Conservation (phyloP, 768 basidiomycete species). For the Antrodiella citrinella region DNA sequence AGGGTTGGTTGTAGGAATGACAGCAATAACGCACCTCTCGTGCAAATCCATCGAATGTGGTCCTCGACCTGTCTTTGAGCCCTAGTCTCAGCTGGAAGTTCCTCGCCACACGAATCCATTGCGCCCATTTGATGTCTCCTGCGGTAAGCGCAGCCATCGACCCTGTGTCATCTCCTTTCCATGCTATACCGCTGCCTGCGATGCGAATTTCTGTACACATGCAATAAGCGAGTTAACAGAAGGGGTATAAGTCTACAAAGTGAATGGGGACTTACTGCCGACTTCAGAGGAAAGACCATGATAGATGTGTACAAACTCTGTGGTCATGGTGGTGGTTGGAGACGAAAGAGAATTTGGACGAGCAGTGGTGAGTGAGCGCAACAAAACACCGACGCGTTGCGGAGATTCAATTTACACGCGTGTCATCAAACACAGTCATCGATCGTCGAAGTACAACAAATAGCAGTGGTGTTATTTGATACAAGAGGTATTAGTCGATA, state of each 20-base stretch:
- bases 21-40: slow-evolving; percentile 57
- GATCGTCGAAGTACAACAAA: too few species aligned
- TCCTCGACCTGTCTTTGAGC: slow-evolving; percentile 65
- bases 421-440: slow-evolving; percentile 9
- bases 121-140: slow-evolving; percentile 77
- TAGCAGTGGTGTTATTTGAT: too few species aligned
- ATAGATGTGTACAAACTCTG: slow-evolving; percentile 83
- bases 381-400: slow-evolving; percentile 16
- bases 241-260: neutral
- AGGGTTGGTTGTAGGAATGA: neutral
- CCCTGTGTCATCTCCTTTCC: slow-evolving; percentile 75
- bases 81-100: slow-evolving; percentile 85
- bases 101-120: slow-evolving; percentile 89
- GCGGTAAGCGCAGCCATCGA: slow-evolving; percentile 55
- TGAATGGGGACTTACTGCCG: slow-evolving; percentile 60
- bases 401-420: slow-evolving; percentile 18
- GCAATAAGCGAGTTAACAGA: slow-evolving; percentile 1
- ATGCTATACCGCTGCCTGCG: slow-evolving; percentile 85
- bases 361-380: slow-evolving; percentile 15
- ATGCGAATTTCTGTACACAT: slow-evolving; percentile 67
- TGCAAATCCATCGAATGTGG: slow-evolving; percentile 91
- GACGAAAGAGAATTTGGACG: slow-evolving; percentile 13
- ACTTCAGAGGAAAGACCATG: slow-evolving; percentile 62
- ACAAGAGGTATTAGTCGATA: too few species aligned
- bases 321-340: slow-evolving; percentile 41